Conservation (phyloP, 2,329 filamentous ascomycete genomes). For the Fusarium sterilihyphosum region DNA sequence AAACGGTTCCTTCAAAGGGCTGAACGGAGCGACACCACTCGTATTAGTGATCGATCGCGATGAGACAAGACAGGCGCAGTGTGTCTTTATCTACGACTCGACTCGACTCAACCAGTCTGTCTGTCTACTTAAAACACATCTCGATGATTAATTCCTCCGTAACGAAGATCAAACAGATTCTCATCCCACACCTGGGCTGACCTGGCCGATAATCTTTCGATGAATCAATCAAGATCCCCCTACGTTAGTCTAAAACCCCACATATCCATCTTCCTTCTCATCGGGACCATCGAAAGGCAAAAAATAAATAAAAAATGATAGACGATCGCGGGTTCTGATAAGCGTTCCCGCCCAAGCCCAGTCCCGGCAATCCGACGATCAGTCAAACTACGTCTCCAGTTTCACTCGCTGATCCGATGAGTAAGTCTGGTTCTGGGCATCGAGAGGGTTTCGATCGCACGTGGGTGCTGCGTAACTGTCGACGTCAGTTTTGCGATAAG, state of each 20-base stretch:
- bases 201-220: conserved; percentile 1
- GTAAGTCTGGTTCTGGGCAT: conserved; percentile 17
- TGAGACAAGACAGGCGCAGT: background rate
- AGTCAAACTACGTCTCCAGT: background rate
- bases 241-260: conserved; percentile 12
- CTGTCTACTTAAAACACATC: conserved; percentile 3
- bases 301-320: background rate
- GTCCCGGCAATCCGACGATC: conserved; percentile 17
- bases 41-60: conserved; percentile 21
- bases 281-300: conserved; percentile 19
- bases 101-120: background rate
- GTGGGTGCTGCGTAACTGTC: conserved; percentile 27
- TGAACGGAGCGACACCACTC: conserved; percentile 19
- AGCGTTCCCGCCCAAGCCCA: conserved; percentile 10
- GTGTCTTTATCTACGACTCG: background rate
- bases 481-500: conserved; percentile 28
- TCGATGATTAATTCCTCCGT: conserved; percentile 11
- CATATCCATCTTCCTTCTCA: conserved; percentile 17
- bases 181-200: conserved; percentile 21
- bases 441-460: conserved; percentile 17
- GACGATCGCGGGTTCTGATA: conserved; percentile 23
- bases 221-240: conserved; percentile 7
- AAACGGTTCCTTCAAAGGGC: conserved; percentile 29
- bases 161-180: conserved; percentile 34
- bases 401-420: conserved; percentile 16